These are phyloP conservation scores for Paraphaeosphaeria minitans DNA, from an alignment of 2,329 filamentous ascomycete genomes.

Conservation along the genomic window DNA sequence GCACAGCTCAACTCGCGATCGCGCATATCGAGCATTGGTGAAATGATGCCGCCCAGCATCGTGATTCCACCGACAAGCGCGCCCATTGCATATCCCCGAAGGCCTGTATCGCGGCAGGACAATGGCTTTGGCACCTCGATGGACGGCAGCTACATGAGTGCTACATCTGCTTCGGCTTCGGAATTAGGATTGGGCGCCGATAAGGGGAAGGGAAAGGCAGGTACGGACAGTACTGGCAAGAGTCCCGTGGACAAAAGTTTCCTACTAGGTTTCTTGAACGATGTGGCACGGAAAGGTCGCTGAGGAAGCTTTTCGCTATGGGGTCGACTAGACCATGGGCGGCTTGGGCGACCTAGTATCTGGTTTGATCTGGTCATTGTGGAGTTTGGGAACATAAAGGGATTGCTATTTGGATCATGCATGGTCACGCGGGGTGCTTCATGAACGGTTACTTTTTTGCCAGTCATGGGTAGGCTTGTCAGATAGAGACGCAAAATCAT, in stretches of 20 bases:
- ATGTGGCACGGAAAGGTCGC: slow-evolving; percentile 46
- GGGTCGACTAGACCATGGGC: not conserved
- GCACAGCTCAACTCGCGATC: slow-evolving; percentile 33
- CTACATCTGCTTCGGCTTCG: slow-evolving; percentile 8
- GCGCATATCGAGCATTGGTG: slow-evolving; percentile 44
- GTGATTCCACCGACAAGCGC: slow-evolving; percentile 18
- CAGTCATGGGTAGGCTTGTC: too few relatives aligned
- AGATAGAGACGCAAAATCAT: too few relatives aligned
- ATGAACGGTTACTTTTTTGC: not conserved
- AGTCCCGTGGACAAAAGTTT: slow-evolving; percentile 74
- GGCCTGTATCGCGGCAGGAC: slow-evolving; percentile 7
- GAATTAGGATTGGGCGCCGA: slow-evolving; percentile 11
- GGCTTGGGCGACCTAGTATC: not conserved
- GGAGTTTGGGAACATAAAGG: not conserved
- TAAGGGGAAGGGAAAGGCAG: slow-evolving; percentile 12
- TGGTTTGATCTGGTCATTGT: not conserved
- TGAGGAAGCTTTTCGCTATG: slow-evolving; percentile 13
- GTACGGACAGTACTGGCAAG: slow-evolving; percentile 24
- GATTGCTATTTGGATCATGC: not conserved
- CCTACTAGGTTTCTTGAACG: slow-evolving; percentile 74
- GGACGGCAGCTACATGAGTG: slow-evolving; percentile 12
- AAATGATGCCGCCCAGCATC: slow-evolving; percentile 25
- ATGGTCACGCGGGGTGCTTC: not conserved
- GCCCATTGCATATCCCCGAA: slow-evolving; percentile 18
- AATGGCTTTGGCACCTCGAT: slow-evolving; percentile 7